These are phyloP conservation scores for Microdochium paspali DNA, from an alignment of 2,329 filamentous ascomycete genomes.

Conservation along the genomic window DNA sequence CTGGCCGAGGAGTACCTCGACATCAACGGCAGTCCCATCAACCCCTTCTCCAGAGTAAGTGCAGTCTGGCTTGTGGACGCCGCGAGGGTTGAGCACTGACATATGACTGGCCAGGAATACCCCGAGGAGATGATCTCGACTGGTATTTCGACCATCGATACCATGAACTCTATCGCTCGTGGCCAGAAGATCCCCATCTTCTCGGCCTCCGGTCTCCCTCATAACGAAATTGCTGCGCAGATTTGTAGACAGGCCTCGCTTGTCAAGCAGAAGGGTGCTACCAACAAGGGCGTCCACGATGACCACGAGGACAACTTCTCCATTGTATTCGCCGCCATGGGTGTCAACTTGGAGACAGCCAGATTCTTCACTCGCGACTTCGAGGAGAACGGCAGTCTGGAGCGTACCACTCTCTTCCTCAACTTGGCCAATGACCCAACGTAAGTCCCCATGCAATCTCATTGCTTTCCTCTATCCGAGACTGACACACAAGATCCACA, in stretches of 20 bases:
- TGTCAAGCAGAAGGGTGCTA: slow-evolving; percentile 61
- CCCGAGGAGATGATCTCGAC: slow-evolving; percentile 99
- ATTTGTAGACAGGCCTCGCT: slow-evolving; percentile 96
- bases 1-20: slow-evolving; percentile 96
- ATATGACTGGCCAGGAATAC: slow-evolving; percentile 57
- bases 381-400: slow-evolving; percentile 97
- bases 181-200: slow-evolving; percentile 99
- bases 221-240: slow-evolving; percentile 98
- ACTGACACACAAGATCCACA: slow-evolving; percentile 24
- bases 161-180: slow-evolving; percentile 96
- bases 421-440: slow-evolving; percentile 99
- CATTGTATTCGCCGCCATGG: slow-evolving; percentile 98
- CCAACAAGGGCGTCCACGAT: slow-evolving; percentile 92
- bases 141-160: slow-evolving; percentile 97
- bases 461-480: background rate
- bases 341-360: slow-evolving; percentile 98
- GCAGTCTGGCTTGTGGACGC: slow-evolving; percentile 1
- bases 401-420: slow-evolving; percentile 93
- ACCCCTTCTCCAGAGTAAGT: slow-evolving; percentile 88
- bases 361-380: slow-evolving; percentile 98
- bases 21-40: slow-evolving; percentile 98
- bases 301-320: slow-evolving; percentile 99
- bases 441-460: slow-evolving; percentile 39
- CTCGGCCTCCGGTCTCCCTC: slow-evolving; percentile 93
- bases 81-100: slow-evolving; percentile 6